Conservation (phyloP, 805 yeast genomes). For the Metschnikowia vanudenii region DNA sequence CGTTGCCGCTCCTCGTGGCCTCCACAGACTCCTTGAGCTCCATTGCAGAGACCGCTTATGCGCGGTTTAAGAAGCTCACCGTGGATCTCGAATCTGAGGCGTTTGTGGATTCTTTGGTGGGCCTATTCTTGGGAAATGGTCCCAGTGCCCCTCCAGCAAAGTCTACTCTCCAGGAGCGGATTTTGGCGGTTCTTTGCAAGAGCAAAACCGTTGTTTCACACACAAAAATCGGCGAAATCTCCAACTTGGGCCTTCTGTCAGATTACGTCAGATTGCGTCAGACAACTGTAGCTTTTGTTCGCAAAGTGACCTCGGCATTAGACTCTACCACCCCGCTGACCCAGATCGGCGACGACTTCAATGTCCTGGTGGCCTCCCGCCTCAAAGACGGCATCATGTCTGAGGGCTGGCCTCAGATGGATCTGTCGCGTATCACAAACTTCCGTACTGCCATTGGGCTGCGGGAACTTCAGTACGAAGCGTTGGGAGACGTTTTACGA, state of each 20-base stretch:
- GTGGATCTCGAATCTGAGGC: slow-evolving; percentile 51
- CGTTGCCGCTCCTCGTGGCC: slow-evolving; percentile 59
- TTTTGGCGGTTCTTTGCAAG: slow-evolving; percentile 48
- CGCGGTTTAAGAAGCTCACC: slow-evolving; percentile 47
- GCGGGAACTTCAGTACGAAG: slow-evolving; percentile 71
- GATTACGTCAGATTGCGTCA: slow-evolving; percentile 52
- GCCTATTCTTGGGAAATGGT: slow-evolving; percentile 52
- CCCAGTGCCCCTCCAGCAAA: slow-evolving; percentile 50
- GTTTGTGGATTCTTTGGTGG: slow-evolving; percentile 45
- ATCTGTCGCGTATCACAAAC: slow-evolving; percentile 33
- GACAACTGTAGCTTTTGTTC: slow-evolving; percentile 59
- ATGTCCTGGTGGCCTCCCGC: slow-evolving; percentile 48
- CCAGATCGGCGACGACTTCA: slow-evolving; percentile 20
- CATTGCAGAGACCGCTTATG: slow-evolving; percentile 54
- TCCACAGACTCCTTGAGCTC: slow-evolving; percentile 57
- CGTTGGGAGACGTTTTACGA: slow-evolving; percentile 65
- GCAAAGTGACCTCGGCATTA: slow-evolving; percentile 47
- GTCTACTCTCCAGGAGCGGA: slow-evolving; percentile 52
- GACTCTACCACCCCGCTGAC: not conserved
- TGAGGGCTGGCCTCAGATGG: slow-evolving; percentile 61
- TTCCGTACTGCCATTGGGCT: slow-evolving; percentile 38
- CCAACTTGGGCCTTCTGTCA: slow-evolving; percentile 60
- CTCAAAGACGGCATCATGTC: slow-evolving; percentile 51
- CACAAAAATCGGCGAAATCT: slow-evolving; percentile 44
- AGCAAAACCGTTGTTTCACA: slow-evolving; percentile 52